phyloP scores from a whole-genome alignment of 169 alveolate genomes.

The Fabrea salina region DNA sequence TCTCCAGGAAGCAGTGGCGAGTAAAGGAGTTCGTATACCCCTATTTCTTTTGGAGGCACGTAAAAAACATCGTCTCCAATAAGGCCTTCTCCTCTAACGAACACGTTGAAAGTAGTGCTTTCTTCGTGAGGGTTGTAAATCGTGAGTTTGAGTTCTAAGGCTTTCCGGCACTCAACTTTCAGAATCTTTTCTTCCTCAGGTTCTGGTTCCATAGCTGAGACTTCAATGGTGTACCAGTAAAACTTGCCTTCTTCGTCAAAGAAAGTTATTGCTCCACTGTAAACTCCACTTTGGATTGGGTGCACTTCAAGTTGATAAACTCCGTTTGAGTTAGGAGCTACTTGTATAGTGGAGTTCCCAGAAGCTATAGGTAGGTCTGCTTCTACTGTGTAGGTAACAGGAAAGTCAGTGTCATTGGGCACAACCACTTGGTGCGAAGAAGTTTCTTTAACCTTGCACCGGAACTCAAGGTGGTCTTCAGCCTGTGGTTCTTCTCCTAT shows the following conservation, averaged over 20 bases:
- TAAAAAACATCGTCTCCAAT: conserved; percentile 84
- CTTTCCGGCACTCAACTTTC: conserved; percentile 82
- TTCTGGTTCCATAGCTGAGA: conserved; percentile 77
- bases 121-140: conserved; percentile 87
- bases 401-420: conserved; percentile 59
- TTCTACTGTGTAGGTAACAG: conserved; percentile 80
- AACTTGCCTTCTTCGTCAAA: conserved; percentile 62
- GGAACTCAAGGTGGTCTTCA: conserved; percentile 84
- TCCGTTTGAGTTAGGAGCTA: conserved; percentile 37
- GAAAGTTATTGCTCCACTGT: conserved; percentile 82
- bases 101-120: conserved; percentile 81
- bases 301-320: conserved; percentile 66
- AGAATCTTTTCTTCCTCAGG: conserved; percentile 75
- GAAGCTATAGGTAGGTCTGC: conserved; percentile 69
- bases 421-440: conserved; percentile 68
- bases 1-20: conserved; percentile 85
- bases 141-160: conserved; percentile 85
- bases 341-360: conserved; percentile 36
- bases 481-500: conserved; percentile 91
- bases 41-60: conserved; percentile 78
- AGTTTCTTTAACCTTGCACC: conserved; percentile 85
- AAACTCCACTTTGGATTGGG: conserved; percentile 80
- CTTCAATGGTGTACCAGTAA: conserved; percentile 83
- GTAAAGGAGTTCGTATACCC: conserved; percentile 79
- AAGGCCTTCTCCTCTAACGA: conserved; percentile 83